A percentile compares a stretch with the other conserved stretches of the same genome.
Conservation (phyloP, 768 basidiomycete genomes). For the Lactarius sanguifluus region DNA sequence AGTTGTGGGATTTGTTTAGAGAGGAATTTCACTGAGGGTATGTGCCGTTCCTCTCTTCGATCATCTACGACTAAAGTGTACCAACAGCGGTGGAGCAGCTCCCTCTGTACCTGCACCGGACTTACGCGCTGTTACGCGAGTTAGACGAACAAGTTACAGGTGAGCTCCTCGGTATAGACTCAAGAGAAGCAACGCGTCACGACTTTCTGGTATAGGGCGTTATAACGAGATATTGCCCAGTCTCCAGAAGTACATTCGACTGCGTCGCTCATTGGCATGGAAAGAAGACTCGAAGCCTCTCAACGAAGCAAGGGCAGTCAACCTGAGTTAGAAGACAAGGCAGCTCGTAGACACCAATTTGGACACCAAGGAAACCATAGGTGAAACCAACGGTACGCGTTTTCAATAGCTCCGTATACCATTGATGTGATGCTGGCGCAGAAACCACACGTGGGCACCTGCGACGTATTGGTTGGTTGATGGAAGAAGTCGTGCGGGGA, state of each 20-base stretch:
- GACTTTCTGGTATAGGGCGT: conserved; percentile 11
- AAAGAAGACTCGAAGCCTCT: not conserved
- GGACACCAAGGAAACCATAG: not conserved
- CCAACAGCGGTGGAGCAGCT: conserved; percentile 27
- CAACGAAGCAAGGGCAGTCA: not conserved
- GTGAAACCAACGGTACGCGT: not conserved
- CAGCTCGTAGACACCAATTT: not conserved
- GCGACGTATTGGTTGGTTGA: conserved; percentile 24
- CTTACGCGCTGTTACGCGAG: conserved; percentile 27
- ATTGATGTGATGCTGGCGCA: not conserved
- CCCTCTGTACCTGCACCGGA: conserved; percentile 29
- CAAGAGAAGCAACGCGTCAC: not conserved
- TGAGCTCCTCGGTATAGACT: not conserved
- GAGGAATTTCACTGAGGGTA: conserved; percentile 29
- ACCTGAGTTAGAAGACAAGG: conserved; percentile 1
- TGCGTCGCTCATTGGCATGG: conserved; percentile 19
- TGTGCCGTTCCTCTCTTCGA: not conserved
- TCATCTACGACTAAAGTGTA: not conserved
- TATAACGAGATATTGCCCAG: conserved; percentile 23
- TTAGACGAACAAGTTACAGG: conserved; percentile 26
- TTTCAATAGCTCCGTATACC: not conserved
- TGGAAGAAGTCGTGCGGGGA: conserved; percentile 27
- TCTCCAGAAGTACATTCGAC: conserved; percentile 21
- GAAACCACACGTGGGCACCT: conserved; percentile 16
- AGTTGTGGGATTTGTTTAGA: conserved; percentile 26